Evolutionary conservation across 2,329 filamentous ascomycete species (phyloP).

Genomic region (Nemania diffusa): DNA sequence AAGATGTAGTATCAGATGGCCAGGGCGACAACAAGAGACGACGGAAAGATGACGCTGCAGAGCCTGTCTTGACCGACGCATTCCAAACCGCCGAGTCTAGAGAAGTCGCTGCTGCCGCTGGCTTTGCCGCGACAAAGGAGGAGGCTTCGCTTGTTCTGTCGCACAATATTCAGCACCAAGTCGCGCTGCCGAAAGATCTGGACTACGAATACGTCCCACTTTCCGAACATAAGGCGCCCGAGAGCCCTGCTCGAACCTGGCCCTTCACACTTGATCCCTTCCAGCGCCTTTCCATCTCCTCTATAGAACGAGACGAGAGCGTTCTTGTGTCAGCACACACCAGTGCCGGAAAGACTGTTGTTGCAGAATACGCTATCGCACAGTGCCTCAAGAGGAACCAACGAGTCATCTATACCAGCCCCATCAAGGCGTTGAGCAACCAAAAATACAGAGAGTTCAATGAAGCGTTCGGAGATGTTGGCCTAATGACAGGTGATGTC

Average conservation of each 20-base stretch:
- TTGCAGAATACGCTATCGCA: conserved; percentile 97
- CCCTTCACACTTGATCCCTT: conserved; percentile 96
- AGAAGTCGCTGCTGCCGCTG: conserved; percentile 84
- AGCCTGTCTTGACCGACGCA: conserved; percentile 87
- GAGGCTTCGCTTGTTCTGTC: conserved; percentile 82
- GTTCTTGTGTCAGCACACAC: conserved; percentile 97
- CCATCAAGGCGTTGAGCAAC: conserved; percentile 98
- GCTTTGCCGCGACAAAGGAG: conserved; percentile 65
- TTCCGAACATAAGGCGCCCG: conserved; percentile 90
- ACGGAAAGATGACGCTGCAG: conserved; percentile 72
- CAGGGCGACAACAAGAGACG: conserved; percentile 70
- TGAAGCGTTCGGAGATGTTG: conserved; percentile 94
- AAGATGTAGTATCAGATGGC: conserved; percentile 55
- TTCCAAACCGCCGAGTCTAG: conserved; percentile 96
- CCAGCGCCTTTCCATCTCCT: conserved; percentile 92
- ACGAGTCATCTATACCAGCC: conserved; percentile 98
- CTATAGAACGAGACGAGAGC: conserved; percentile 95
- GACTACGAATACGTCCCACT: conserved; percentile 97
- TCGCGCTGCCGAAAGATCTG: conserved; percentile 90
- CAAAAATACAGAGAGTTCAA: conserved; percentile 98
- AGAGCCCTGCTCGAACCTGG: conserved; percentile 84
- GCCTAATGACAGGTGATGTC: conserved; percentile 98
- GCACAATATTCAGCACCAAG: conserved; percentile 98
- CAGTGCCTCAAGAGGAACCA: conserved; percentile 98
- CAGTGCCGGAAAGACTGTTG: conserved; percentile 96